Percentiles rank a stretch among this genome's conserved stretches.
phyloP scores from a whole-genome alignment of 768 basidiomycete species.

The Tulasnella calospora region DNA sequence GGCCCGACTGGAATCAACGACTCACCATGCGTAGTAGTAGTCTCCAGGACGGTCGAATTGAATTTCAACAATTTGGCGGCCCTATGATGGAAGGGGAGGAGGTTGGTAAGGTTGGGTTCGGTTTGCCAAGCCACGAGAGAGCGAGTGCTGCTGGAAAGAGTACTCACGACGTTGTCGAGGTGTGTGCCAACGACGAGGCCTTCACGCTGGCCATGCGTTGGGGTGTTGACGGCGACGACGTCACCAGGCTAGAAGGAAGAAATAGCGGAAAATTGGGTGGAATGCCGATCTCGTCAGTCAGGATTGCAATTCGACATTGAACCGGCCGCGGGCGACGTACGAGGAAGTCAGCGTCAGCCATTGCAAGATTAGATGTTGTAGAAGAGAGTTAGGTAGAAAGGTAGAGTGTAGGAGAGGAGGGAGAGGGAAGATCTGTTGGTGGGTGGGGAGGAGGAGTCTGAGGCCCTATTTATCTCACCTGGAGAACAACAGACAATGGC shows the following conservation, averaged over 20 bases:
- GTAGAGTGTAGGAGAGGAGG: background rate
- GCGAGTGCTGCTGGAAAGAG: background rate
- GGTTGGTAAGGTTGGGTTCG: background rate
- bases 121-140: background rate
- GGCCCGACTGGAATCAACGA: too few relatives aligned
- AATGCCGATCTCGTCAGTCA: background rate
- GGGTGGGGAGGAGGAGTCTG: background rate
- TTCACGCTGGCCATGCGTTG: constrained; percentile 58
- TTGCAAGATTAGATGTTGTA: background rate
- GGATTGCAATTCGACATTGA: constrained; percentile 1
- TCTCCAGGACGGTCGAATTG: constrained; percentile 62
- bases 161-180: constrained; percentile 59
- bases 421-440: background rate
- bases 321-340: background rate
- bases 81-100: constrained; percentile 43
- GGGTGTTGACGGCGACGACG: constrained; percentile 70
- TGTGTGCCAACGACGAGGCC: constrained; percentile 76
- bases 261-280: constrained; percentile 13
- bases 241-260: constrained; percentile 49
- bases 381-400: background rate
- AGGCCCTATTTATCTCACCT: constrained; percentile 1
- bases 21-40: too few relatives aligned
- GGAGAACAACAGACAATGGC: background rate
- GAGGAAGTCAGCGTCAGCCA: constrained; percentile 6
- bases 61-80: constrained; percentile 76